Evolutionary conservation across 2,329 filamentous ascomycete species (phyloP), one percentile per base, ranked within the genome.

Genomic region (Tolypocladium guangdongense): DNA sequence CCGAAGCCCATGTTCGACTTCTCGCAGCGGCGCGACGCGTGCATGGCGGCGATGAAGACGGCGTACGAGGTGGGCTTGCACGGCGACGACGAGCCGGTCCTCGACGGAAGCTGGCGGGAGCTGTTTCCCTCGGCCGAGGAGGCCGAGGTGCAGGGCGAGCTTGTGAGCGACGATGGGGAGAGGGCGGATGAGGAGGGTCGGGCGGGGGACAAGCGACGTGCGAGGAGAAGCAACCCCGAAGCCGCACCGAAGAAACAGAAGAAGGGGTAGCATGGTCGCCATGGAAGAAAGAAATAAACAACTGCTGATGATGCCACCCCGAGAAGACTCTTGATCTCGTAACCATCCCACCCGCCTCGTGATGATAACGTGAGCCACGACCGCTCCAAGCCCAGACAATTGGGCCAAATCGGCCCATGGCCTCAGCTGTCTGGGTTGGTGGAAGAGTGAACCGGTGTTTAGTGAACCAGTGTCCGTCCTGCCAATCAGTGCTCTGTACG

Each of bases 1-100:
- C 86, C 86, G 1, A 84, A 84, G 63, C 85, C 86, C 1, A 90
- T 90, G 79, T 88, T 91, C 64, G 86, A 90, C 67, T 91, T 90
- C 62, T 65, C 71, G 20, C 75, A 81, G 64, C 71, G 83, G 59
- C 76, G 84, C 51, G 73, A 77, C 7, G 69, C 80, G 2, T 90
- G 87, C 60, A 70, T 90, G 1, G 69, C 78, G 41, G 81, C 78
- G 0, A 83, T 90, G 79, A 90, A 89, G 71, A 76, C 77, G 47
- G 87, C 86, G 0, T 90, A 89, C 64, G 64, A 73, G 7, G 74
- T 86, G 1, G 80, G 81, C 0, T 62, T 90, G 27, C 77, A 85
- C 60, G 87, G 87, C 0, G 74, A 86, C 57, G 76, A 87, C 63
- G 65, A 75, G 7, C 75, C 70, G 59, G 83, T 87, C 2, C 63